phyloP scores from a whole-genome alignment of 495 filamentous ascomycete species.

The Daldinia childiae region DNA sequence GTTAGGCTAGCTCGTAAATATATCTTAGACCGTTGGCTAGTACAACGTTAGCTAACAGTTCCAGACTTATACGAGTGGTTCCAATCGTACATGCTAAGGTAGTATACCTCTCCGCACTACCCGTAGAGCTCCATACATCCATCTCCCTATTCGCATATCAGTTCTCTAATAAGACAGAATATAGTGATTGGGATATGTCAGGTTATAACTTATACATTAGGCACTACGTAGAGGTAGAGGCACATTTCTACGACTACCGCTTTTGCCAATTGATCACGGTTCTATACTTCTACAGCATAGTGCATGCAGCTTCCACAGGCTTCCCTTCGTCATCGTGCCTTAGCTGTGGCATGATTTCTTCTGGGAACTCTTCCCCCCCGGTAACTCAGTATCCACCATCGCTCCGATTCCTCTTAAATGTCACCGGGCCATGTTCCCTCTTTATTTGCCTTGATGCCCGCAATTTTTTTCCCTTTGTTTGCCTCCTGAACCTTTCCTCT shows the following conservation, averaged over 20 bases:
- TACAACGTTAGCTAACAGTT: neutral
- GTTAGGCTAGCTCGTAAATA: neutral
- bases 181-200: neutral
- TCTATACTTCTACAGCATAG: conserved; percentile 7
- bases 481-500: neutral
- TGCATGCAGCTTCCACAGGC: conserved; percentile 35
- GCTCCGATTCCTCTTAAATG: neutral
- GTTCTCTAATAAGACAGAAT: neutral
- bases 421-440: conserved; percentile 10
- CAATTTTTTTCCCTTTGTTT: conserved; percentile 27
- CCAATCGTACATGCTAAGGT: neutral
- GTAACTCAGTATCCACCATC: conserved; percentile 18
- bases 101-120: conserved; percentile 1
- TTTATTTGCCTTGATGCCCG: conserved; percentile 23
- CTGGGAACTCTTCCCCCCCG: conserved; percentile 17
- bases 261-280: conserved; percentile 22
- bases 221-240: neutral
- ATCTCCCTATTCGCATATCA: neutral
- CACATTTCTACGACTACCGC: conserved; percentile 11
- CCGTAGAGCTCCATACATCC: neutral
- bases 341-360: conserved; percentile 38
- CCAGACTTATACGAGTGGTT: neutral
- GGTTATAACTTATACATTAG: neutral
- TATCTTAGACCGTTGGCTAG: conserved; percentile 1
- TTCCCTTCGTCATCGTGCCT: conserved; percentile 46